Percentiles rank a stretch among this genome's conserved stretches.
phyloP scores from a whole-genome alignment of 169 alveolate genomes.

The Plasmodium coatneyi region DNA sequence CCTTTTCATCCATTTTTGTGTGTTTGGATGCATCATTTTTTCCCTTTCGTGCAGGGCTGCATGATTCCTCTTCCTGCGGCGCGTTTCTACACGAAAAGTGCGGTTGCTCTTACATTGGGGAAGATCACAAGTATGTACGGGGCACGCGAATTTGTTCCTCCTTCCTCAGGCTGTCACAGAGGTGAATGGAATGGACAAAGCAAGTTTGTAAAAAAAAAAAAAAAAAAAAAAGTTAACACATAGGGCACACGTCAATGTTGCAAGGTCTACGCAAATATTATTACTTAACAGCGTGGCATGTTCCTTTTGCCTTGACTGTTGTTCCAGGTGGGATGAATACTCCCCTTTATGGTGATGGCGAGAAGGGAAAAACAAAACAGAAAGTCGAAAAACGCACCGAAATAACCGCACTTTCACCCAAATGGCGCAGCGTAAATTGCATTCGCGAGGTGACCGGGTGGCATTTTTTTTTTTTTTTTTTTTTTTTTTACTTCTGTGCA shows the following conservation, averaged over 20 bases:
- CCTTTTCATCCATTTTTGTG: not conserved
- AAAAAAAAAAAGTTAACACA: not conserved
- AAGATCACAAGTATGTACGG: not conserved
- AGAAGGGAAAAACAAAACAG: not conserved
- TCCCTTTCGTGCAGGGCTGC: not conserved
- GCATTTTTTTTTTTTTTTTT: not conserved
- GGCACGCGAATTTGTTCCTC: not conserved
- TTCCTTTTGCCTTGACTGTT: not conserved
- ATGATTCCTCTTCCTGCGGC: not conserved
- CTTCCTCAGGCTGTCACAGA: not conserved
- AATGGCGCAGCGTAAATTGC: not conserved
- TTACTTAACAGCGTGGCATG: not conserved
- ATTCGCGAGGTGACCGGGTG: not conserved
- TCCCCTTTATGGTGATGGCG: not conserved
- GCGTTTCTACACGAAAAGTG: not conserved
- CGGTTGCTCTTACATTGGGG: not conserved
- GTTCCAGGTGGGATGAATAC: not conserved
- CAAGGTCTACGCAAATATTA: not conserved
- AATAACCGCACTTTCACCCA: not conserved
- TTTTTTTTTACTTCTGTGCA: not conserved
- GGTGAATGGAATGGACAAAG: not conserved
- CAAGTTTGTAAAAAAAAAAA: not conserved
- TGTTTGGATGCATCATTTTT: not conserved
- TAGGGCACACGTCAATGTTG: not conserved
- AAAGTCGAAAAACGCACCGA: not conserved